phyloP scores from a whole-genome alignment of 495 filamentous ascomycete species.

The Tetracladium setigerum region DNA sequence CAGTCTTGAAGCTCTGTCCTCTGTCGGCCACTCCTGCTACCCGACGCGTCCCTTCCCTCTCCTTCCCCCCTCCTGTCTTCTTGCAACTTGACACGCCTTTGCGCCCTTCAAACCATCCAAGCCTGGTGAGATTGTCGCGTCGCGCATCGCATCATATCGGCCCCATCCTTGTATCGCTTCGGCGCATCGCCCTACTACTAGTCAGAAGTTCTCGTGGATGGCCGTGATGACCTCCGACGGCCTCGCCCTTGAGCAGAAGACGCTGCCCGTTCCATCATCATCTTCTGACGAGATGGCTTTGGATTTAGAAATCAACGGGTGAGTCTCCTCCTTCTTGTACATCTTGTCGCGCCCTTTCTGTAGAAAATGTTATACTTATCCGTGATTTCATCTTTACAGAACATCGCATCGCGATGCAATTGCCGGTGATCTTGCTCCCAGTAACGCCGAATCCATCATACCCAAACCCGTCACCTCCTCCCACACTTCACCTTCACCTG shows the following conservation, averaged over 20 bases:
- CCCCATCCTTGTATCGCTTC: constrained; percentile 26
- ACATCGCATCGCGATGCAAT: constrained; percentile 21
- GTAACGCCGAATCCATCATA: constrained; percentile 12
- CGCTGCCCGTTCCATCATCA: constrained; percentile 30
- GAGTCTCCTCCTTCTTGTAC: constrained; percentile 26
- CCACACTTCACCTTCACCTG: background rate
- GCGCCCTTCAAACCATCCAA: background rate
- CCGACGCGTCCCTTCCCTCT: too few species aligned
- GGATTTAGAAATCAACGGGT: constrained; percentile 38
- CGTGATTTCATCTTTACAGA: constrained; percentile 17
- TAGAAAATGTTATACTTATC: constrained; percentile 10
- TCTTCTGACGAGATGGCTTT: constrained; percentile 38
- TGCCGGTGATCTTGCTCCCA: constrained; percentile 15
- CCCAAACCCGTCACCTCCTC: constrained; percentile 6
- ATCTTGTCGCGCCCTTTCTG: background rate
- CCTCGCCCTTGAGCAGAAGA: constrained; percentile 39
- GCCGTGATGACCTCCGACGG: constrained; percentile 47
- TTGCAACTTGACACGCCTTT: background rate
- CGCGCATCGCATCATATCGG: background rate
- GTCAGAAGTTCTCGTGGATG: constrained; percentile 28
- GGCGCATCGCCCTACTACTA: background rate
- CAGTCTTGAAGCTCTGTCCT: background rate
- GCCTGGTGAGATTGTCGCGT: too few species aligned
- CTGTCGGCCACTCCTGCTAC: background rate
- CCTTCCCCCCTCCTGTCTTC: background rate